Evolutionary conservation across 805 yeast species (phyloP), one percentile per base, ranked within the genome.

Genomic region (Starmera dryadoides): DNA sequence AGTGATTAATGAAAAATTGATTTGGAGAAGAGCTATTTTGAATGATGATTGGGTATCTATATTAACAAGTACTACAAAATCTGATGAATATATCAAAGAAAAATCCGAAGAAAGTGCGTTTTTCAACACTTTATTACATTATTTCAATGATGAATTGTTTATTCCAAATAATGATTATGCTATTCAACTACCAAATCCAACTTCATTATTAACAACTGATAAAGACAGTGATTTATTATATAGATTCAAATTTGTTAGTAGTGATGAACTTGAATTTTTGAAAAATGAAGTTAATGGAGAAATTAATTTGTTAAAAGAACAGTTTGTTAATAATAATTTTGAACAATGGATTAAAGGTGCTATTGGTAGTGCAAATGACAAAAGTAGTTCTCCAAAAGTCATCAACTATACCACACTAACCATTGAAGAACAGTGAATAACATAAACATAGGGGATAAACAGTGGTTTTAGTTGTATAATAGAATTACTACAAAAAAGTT

Each of bases 11-110:
- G 65, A 60, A 33, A 57, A 60, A 8, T 46, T 66, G 8, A 58
- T 80, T 0, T 83, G 89, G 87, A 67, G 74, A 46, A 64, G 88
- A 44, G 64, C 81, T 34, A 58, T 84, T 18, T 59, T 63, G 35
- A 57, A 48, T 44, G 83, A 81, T 45, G 67, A 75, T 45, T 77
- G 85, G 81, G 43, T 53, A 6, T 51, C 56, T 16, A 56, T 75
- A 12, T 53, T 58, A 6, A 42, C 56, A 26, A 51, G 62, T 6
- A 59, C 66, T 39, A 59, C 56, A 36, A 60, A 67, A 37, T 56
- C 69, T 2, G 74, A 69, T 36, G 73, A 69, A 30, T 63, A 51
- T 40, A 55, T 63, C 29, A 65, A 64, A 49, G 55, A 58, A 18
- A 61, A 57, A 37, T 55, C 71, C 3, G 64, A 59, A 33, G 61